Conservation (phyloP, 148 eudicot genomes). For the Pharnaceum exiguum region DNA sequence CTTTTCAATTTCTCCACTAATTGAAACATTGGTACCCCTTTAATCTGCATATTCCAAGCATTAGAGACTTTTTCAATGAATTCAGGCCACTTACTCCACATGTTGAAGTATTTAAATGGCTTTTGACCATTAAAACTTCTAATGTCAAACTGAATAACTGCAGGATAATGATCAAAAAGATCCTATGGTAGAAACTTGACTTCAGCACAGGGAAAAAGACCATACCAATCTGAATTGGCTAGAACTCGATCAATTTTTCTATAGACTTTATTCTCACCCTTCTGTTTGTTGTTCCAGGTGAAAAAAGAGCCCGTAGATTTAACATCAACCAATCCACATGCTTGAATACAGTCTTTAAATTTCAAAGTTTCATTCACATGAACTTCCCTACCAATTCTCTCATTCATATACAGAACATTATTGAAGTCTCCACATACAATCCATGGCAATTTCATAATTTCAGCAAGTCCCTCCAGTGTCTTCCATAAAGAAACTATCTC, state of each 20-base stretch:
- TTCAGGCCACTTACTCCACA: not conserved
- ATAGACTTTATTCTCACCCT: not conserved
- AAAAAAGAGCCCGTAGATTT: not conserved
- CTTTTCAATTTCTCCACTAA: not conserved
- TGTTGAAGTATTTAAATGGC: not conserved
- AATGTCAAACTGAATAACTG: not conserved
- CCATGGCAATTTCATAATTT: too few relatives aligned
- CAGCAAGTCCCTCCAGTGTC: too few relatives aligned
- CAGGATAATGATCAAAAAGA: not conserved
- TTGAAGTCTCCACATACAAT: not conserved
- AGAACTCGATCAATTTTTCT: not conserved
- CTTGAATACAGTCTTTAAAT: not conserved
- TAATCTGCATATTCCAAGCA: not conserved
- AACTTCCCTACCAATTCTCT: not conserved
- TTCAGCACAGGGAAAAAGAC: not conserved
- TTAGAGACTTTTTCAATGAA: not conserved
- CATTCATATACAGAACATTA: not conserved
- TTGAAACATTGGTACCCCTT: not conserved
- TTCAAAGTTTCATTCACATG: not conserved
- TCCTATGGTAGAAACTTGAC: not conserved
- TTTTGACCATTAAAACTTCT: not conserved
- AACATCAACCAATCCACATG: not conserved
- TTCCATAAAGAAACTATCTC: not conserved
- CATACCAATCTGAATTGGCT: not conserved
- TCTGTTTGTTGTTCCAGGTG: not conserved